A percentile compares a stretch with the other conserved stretches of the same genome.
Conservation (phyloP, 768 basidiomycete genomes). For the Boletales sp. region DNA sequence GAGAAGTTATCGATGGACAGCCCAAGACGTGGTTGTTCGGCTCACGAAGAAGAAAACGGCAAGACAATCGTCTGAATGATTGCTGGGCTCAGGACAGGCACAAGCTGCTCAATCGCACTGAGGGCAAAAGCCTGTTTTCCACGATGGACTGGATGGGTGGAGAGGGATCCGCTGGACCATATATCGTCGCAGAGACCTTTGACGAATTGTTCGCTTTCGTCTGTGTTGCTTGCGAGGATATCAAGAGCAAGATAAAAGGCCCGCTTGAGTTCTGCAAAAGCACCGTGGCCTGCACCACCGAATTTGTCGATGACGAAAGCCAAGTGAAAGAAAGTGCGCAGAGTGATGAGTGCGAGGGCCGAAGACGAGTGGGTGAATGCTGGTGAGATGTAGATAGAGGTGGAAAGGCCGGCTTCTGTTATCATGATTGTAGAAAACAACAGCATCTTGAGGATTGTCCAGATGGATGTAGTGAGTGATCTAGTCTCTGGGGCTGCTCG, state of each 20-base stretch:
- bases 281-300: constrained; percentile 55
- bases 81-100: constrained; percentile 53
- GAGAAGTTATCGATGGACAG: neutral
- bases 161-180: constrained; percentile 22
- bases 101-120: constrained; percentile 75
- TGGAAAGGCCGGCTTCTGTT: constrained; percentile 55
- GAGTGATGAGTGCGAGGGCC: constrained; percentile 48
- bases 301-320: constrained; percentile 80
- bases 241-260: constrained; percentile 78
- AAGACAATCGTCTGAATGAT: constrained; percentile 56
- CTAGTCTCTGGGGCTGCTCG: constrained; percentile 41
- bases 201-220: constrained; percentile 38
- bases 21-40: constrained; percentile 5
- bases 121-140: constrained; percentile 59
- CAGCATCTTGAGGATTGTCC: constrained; percentile 69
- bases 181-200: constrained; percentile 33
- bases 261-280: constrained; percentile 70
- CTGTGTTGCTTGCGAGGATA: constrained; percentile 47
- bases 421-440: constrained; percentile 75
- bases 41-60: constrained; percentile 65
- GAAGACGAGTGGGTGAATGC: constrained; percentile 35
- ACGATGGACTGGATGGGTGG: constrained; percentile 23
- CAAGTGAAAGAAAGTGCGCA: constrained; percentile 61
- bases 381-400: constrained; percentile 51
- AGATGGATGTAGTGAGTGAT: constrained; percentile 47